Conservation (phyloP, 257 asterid genomes). For the Scutellaria baicalensis region DNA sequence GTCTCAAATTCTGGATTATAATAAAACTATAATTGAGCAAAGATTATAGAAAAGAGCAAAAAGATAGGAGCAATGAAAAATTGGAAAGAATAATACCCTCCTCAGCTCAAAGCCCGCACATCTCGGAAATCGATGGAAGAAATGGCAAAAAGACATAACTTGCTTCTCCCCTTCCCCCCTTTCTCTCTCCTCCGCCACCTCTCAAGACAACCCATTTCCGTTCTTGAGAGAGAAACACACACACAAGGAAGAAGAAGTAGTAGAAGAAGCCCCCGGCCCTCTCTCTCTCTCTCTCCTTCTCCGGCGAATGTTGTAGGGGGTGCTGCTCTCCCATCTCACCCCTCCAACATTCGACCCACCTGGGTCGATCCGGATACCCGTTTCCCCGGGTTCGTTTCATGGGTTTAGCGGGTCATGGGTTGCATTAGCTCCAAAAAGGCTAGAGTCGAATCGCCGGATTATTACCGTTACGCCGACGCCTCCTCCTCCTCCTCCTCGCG, state of each 20-base stretch:
- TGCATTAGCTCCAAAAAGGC: constrained; percentile 82
- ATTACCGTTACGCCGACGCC: constrained; percentile 9
- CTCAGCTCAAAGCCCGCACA: no score
- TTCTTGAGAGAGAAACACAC: neutral
- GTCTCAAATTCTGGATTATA: no score
- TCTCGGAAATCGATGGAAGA: constrained; percentile 21
- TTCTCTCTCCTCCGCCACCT: constrained; percentile 16
- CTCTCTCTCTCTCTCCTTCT: neutral
- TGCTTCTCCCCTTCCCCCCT: neutral
- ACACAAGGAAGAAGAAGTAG: no score
- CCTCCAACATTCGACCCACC: constrained; percentile 27
- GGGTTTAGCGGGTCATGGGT: constrained; percentile 96
- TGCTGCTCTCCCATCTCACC: neutral
- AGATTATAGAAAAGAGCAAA: neutral
- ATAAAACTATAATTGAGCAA: no score
- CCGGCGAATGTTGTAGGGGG: constrained; percentile 33
- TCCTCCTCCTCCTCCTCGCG: constrained; percentile 6
- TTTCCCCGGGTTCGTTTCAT: constrained; percentile 37
- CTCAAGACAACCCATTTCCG: neutral
- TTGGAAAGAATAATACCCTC: neutral
- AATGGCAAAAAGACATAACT: neutral
- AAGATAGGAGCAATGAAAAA: constrained; percentile 11
- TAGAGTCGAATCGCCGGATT: constrained; percentile 29
- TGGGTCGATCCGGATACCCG: constrained; percentile 29
- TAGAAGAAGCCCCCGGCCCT: no score